phyloP scores from a whole-genome alignment of 805 yeast genomes.

The Lipomyces mesembrius region DNA sequence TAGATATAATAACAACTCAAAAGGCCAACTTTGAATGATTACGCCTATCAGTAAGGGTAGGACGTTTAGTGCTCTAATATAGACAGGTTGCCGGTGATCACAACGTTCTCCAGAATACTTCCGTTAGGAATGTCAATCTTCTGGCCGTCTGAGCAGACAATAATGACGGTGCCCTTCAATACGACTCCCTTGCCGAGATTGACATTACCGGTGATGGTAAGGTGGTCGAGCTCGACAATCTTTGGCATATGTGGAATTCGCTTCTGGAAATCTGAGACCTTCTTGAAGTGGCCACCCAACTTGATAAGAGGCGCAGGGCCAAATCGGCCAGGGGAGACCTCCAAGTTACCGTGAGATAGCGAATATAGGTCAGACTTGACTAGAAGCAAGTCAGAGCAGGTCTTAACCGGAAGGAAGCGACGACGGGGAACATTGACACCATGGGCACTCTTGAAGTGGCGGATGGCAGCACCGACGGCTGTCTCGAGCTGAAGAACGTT shows the following conservation, averaged over 20 bases:
- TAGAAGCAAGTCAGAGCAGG: constrained; percentile 89
- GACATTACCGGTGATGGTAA: constrained; percentile 97
- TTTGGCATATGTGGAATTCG: constrained; percentile 95
- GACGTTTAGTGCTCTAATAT: constrained; percentile 77
- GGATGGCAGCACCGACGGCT: constrained; percentile 98
- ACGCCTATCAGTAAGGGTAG: not conserved
- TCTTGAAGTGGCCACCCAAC: constrained; percentile 95
- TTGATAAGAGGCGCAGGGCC: constrained; percentile 93
- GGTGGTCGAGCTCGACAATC: constrained; percentile 94
- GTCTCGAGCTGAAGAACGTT: constrained; percentile 97
- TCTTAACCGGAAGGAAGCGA: constrained; percentile 96
- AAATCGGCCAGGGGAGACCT: constrained; percentile 80
- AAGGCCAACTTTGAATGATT: not conserved
- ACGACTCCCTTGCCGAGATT: constrained; percentile 85
- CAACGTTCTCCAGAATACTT: constrained; percentile 90
- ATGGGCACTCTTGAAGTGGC: constrained; percentile 91
- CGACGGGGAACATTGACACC: constrained; percentile 99
- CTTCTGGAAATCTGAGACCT: constrained; percentile 85
- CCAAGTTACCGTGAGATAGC: constrained; percentile 88
- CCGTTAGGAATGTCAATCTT: constrained; percentile 98
- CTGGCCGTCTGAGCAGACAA: constrained; percentile 96
- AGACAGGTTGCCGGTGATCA: constrained; percentile 93
- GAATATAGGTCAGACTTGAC: constrained; percentile 94
- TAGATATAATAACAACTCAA: not conserved
- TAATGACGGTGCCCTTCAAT: constrained; percentile 95